Conservation (phyloP, 2,329 filamentous ascomycete genomes). For the Fusarium musae region DNA sequence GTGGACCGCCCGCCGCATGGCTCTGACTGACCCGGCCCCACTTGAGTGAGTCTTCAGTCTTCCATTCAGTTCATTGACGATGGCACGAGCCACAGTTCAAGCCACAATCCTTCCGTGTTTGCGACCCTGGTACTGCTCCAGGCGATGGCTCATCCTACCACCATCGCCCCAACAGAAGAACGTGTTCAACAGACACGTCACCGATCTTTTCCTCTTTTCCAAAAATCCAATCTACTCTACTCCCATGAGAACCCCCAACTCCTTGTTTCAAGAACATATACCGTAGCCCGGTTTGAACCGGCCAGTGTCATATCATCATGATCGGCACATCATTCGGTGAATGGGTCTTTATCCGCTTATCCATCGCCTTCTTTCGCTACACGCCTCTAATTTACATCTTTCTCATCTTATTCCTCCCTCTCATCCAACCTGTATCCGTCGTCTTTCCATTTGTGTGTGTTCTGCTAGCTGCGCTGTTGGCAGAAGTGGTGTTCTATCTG, state of each 20-base stretch:
- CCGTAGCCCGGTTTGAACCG: neutral
- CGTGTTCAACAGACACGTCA: constrained; percentile 34
- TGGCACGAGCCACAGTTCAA: constrained; percentile 4
- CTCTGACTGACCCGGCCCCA: too few relatives aligned
- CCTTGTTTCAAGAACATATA: neutral
- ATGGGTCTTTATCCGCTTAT: constrained; percentile 58
- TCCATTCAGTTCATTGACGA: neutral
- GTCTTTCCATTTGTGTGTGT: constrained; percentile 26
- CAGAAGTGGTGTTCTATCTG: constrained; percentile 57
- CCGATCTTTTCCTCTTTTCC: neutral
- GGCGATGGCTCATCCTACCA: constrained; percentile 4
- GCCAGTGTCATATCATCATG: constrained; percentile 43
- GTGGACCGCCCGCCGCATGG: neutral
- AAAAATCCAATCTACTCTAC: neutral
- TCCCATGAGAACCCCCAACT: neutral
- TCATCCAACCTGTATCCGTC: constrained; percentile 27
- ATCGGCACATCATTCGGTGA: constrained; percentile 52
- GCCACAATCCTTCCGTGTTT: constrained; percentile 15
- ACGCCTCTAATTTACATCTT: constrained; percentile 54
- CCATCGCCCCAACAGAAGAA: constrained; percentile 25
- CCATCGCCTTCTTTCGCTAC: constrained; percentile 57
- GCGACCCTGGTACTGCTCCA: constrained; percentile 18
- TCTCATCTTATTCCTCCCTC: constrained; percentile 43
- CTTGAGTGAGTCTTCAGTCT: too few relatives aligned
- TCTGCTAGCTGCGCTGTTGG: constrained; percentile 47